A percentile compares a stretch with the other conserved stretches of the same genome.
Evolutionary conservation across 345 rosid genomes (phyloP).

Genomic region (Hirschfeldia incana): DNA sequence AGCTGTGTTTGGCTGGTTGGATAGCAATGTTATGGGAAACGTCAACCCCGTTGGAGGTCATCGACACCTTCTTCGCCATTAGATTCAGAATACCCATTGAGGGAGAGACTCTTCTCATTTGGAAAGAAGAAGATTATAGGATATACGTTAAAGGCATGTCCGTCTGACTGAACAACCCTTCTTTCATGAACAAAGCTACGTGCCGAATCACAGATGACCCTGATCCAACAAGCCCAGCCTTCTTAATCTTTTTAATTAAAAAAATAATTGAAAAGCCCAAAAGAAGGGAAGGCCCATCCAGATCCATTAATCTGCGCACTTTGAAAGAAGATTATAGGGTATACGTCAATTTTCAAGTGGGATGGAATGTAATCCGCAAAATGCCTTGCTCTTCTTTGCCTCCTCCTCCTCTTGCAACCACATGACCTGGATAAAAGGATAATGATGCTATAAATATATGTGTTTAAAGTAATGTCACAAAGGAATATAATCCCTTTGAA

Average conservation of each 20-base stretch:
- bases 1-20: constrained; percentile 65
- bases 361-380: background rate
- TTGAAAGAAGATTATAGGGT: background rate
- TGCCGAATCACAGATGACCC: too few species aligned
- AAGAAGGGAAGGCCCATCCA: background rate
- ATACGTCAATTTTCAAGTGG: constrained; percentile 29
- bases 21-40: constrained; percentile 68
- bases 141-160: too few species aligned
- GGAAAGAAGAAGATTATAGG: too few species aligned
- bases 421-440: constrained; percentile 12
- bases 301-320: background rate
- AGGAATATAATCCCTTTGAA: constrained; percentile 1
- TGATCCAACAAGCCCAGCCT: background rate
- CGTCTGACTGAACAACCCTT: too few species aligned
- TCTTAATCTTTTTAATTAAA: background rate
- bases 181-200: too few species aligned
- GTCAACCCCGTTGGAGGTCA: constrained; percentile 76
- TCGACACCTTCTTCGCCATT: constrained; percentile 62
- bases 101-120: too few species aligned
- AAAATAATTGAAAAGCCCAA: background rate
- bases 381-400: constrained; percentile 23
- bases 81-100: background rate
- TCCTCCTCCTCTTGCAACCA: constrained; percentile 17
- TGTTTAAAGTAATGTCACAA: background rate
- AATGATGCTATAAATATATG: background rate